Percentiles rank a stretch among this genome's conserved stretches.
Evolutionary conservation across 495 filamentous ascomycete genomes (phyloP).

Genomic region (Aspergillus bridgeri): DNA sequence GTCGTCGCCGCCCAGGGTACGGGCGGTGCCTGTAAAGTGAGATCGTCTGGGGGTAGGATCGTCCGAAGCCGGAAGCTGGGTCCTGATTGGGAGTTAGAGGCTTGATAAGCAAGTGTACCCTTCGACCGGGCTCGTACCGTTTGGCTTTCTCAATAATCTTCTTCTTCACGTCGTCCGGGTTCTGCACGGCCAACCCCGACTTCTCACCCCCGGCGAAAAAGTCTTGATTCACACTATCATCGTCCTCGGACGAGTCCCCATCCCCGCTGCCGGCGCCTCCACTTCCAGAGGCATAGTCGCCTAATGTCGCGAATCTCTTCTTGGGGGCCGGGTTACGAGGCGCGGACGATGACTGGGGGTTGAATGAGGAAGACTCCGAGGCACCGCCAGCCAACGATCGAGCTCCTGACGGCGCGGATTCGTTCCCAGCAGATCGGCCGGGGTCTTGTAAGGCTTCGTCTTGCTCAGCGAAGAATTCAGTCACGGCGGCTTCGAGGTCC

Average conservation of each 20-base stretch:
- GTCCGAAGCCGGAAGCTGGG: constrained; percentile 56
- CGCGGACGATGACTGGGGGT: constrained; percentile 29
- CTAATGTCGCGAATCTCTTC: constrained; percentile 57
- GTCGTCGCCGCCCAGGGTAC: constrained; percentile 88
- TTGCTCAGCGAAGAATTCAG: constrained; percentile 66
- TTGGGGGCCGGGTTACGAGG: constrained; percentile 32
- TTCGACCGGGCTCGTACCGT: constrained; percentile 51
- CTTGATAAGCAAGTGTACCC: not conserved
- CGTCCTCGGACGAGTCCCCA: constrained; percentile 60
- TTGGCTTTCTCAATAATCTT: constrained; percentile 82
- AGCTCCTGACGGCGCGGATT: constrained; percentile 20
- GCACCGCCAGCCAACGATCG: constrained; percentile 34
- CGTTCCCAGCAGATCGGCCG: constrained; percentile 25
- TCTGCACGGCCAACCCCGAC: constrained; percentile 90
- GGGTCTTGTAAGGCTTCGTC: constrained; percentile 53
- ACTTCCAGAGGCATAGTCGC: constrained; percentile 40
- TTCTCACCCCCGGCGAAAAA: constrained; percentile 96
- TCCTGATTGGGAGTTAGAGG: constrained; percentile 40
- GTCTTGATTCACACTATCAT: constrained; percentile 65
- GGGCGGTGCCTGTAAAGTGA: constrained; percentile 75
- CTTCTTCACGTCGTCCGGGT: constrained; percentile 70
- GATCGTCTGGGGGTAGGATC: constrained; percentile 50
- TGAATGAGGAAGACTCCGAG: constrained; percentile 32
- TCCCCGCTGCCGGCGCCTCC: constrained; percentile 37
- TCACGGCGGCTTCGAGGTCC: constrained; percentile 64